phyloP scores from a whole-genome alignment of 2,329 filamentous ascomycete genomes.

The Ramichloridium luteum region DNA sequence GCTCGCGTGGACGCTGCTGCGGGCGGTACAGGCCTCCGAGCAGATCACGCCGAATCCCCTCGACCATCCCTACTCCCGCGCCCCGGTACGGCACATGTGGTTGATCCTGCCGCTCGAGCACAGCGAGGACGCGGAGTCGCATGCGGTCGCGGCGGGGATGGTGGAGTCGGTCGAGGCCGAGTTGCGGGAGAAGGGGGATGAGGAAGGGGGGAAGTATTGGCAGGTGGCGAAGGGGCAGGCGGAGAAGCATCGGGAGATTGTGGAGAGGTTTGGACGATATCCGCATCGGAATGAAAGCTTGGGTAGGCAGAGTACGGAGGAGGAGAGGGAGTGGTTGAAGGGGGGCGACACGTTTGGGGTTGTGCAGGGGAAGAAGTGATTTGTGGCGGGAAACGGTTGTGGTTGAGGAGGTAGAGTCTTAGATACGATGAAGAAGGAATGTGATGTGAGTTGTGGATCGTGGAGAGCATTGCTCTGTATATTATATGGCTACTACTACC shows the following conservation, averaged over 20 bases:
- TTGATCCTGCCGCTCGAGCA: conserved; percentile 51
- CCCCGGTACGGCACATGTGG: conserved; percentile 37
- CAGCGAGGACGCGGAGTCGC: conserved; percentile 38
- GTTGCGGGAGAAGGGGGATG: not conserved
- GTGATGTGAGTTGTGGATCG: too few relatives aligned
- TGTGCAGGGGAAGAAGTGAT: conserved; percentile 13
- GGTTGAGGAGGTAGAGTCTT: too few relatives aligned
- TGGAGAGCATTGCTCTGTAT: too few relatives aligned
- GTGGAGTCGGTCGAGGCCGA: conserved; percentile 13
- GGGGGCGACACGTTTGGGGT: conserved; percentile 33
- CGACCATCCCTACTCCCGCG: conserved; percentile 5
- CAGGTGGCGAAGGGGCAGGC: too few relatives aligned
- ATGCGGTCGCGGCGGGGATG: conserved; percentile 28
- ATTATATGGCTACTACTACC: too few relatives aligned
- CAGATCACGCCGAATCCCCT: conserved; percentile 7
- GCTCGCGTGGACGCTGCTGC: conserved; percentile 32
- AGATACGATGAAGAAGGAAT: too few relatives aligned
- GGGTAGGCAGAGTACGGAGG: conserved; percentile 36
- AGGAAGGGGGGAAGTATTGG: conserved; percentile 1
- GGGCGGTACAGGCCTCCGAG: conserved; percentile 16
- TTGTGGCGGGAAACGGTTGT: too few relatives aligned
- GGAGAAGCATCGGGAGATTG: conserved; percentile 37
- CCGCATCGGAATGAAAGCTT: conserved; percentile 45
- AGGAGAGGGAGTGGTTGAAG: conserved; percentile 41
- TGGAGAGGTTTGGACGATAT: conserved; percentile 46